Conservation (phyloP, 139 green algal species). For the Picochlorum sp. region DNA sequence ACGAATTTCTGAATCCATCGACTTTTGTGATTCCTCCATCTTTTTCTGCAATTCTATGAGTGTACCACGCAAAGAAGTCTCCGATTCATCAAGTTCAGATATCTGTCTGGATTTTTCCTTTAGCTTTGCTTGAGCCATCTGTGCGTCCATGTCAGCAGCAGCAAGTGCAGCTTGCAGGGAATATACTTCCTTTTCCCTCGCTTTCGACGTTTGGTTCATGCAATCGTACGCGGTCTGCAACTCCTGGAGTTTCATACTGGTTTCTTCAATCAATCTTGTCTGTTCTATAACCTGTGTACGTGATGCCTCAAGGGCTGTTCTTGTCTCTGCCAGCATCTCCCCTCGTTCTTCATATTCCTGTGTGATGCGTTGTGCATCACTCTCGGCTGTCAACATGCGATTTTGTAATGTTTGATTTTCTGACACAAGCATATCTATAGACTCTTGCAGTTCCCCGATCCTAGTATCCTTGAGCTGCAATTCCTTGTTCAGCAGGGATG, state of each 20-base stretch:
- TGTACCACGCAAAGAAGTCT: not conserved
- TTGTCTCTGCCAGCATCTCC: too few relatives aligned
- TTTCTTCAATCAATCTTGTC: too few relatives aligned
- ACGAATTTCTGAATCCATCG: not conserved
- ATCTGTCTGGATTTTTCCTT: not conserved
- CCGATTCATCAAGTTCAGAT: not conserved
- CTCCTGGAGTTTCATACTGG: too few relatives aligned
- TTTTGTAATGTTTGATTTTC: conserved; percentile 20
- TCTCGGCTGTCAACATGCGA: not conserved
- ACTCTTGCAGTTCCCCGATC: not conserved
- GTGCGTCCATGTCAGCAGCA: not conserved
- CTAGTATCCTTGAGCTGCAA: not conserved
- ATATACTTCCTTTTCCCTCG: not conserved
- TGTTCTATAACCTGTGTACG: too few relatives aligned
- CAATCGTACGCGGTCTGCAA: not conserved
- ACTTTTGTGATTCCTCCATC: not conserved
- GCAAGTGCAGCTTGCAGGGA: not conserved
- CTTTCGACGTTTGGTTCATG: not conserved
- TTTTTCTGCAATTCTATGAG: not conserved
- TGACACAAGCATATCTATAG: conserved; percentile 25
- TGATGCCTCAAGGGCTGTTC: too few relatives aligned
- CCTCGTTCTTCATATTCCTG: conserved; percentile 13
- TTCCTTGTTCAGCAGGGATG: not conserved
- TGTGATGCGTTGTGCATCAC: conserved; percentile 10
- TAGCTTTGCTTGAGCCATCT: not conserved